Evolutionary conservation across 192 early-diverging fungal species (phyloP).

Genomic region (Dissophora ornata): DNA sequence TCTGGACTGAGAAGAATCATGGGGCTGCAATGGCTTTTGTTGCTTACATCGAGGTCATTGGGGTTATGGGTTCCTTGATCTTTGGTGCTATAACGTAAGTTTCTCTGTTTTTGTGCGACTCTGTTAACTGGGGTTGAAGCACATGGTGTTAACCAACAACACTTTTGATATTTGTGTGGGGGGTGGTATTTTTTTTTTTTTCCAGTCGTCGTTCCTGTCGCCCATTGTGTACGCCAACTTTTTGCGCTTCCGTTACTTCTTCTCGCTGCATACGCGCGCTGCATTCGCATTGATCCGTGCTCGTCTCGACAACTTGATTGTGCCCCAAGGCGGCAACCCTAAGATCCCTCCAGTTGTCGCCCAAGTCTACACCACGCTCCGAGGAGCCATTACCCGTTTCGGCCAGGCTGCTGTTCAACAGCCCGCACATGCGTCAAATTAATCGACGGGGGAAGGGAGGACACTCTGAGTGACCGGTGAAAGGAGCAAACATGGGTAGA

Average conservation of each 20-base stretch:
- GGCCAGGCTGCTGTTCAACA: constrained; percentile 49
- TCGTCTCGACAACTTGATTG: constrained; percentile 53
- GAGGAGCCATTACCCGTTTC: constrained; percentile 37
- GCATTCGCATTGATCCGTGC: constrained; percentile 55
- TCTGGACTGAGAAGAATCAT: constrained; percentile 71
- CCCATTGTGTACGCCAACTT: constrained; percentile 76
- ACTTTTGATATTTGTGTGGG: no score
- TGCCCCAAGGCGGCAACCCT: constrained; percentile 60
- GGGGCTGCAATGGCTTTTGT: constrained; percentile 70
- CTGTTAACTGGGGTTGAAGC: no score
- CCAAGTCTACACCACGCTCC: constrained; percentile 53
- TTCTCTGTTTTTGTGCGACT: no score
- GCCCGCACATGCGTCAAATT: no score
- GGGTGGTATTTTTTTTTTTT: no score
- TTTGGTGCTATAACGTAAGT: constrained; percentile 66
- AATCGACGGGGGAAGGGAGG: no score
- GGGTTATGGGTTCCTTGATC: constrained; percentile 72
- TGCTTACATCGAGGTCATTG: constrained; percentile 75
- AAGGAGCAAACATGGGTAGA: no score
- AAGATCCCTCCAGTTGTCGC: constrained; percentile 59
- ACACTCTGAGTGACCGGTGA: no score
- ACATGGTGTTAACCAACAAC: no score
- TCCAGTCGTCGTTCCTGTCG: constrained; percentile 64
- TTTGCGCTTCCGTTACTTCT: constrained; percentile 77
- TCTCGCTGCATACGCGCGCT: constrained; percentile 64